A percentile compares a stretch with the other conserved stretches of the same genome.
Conservation (phyloP, 106 monocot species). For the Dendrobium officinale region DNA sequence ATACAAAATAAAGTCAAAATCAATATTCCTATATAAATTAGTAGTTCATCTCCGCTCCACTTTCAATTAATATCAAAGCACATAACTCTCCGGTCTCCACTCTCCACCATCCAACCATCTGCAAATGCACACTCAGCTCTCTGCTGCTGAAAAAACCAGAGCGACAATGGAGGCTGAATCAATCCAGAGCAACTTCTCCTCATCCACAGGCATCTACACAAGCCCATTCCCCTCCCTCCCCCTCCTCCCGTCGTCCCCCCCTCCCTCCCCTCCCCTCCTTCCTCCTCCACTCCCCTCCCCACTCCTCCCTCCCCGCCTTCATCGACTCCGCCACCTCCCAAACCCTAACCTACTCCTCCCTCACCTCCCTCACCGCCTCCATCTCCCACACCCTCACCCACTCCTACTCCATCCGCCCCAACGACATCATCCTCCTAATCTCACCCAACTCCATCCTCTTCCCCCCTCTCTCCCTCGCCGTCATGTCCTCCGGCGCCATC, state of each 20-base stretch:
- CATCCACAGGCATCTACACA: constrained; percentile 17
- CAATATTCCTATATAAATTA: too few species aligned
- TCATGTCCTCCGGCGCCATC: constrained; percentile 54
- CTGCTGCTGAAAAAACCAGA: too few species aligned
- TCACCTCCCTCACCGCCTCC: constrained; percentile 22
- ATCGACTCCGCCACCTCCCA: constrained; percentile 41
- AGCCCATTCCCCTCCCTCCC: constrained; percentile 19
- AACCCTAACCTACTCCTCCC: constrained; percentile 32
- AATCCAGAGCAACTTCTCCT: too few species aligned
- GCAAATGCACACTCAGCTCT: too few species aligned
- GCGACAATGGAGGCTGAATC: too few species aligned
- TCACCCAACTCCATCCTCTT: constrained; percentile 47
- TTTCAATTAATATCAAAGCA: too few species aligned
- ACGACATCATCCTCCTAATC: constrained; percentile 48
- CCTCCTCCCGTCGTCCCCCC: background rate
- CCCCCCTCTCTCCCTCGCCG: constrained; percentile 47
- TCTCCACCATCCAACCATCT: too few species aligned
- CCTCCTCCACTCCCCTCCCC: constrained; percentile 7
- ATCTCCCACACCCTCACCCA: constrained; percentile 11
- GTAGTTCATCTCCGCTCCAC: too few species aligned
- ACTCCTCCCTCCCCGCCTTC: constrained; percentile 43
- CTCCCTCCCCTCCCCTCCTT: constrained; percentile 2
- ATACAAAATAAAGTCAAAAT: too few species aligned
- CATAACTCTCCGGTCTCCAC: too few species aligned
- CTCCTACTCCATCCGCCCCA: constrained; percentile 22